Conservation (phyloP, 2,329 filamentous ascomycete genomes). For the Cercospora janseana region DNA sequence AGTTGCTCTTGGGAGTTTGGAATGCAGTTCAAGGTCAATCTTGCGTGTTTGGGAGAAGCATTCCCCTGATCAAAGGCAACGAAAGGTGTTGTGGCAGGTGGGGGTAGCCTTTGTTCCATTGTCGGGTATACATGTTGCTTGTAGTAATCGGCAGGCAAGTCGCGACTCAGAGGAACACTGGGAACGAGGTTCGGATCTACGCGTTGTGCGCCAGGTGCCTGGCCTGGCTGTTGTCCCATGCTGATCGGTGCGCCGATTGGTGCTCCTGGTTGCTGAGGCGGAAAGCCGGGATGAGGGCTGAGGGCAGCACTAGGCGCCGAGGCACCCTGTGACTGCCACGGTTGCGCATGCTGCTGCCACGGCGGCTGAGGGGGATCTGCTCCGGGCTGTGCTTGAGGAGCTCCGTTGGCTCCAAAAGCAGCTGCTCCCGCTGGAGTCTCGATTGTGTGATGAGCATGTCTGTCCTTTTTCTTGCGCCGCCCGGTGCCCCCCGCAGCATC, state of each 20-base stretch:
- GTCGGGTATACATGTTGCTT: conserved; percentile 87
- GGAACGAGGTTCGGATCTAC: conserved; percentile 92
- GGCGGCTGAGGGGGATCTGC: conserved; percentile 26
- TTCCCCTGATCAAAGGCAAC: conserved; percentile 96
- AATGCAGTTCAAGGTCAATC: conserved; percentile 90
- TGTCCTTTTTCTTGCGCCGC: conserved; percentile 78
- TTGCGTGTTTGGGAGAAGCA: conserved; percentile 88
- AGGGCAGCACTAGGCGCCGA: conserved; percentile 16
- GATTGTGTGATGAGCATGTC: conserved; percentile 86
- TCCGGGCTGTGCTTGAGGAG: conserved; percentile 30
- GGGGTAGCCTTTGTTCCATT: conserved; percentile 89
- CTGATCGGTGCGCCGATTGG: conserved; percentile 33
- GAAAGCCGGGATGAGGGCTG: conserved; percentile 13
- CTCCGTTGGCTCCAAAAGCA: conserved; percentile 62
- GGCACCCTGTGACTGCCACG: conserved; percentile 35
- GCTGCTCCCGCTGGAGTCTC: conserved; percentile 65
- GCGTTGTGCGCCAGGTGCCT: conserved; percentile 54
- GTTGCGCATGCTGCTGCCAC: conserved; percentile 42
- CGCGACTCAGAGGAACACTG: conserved; percentile 81
- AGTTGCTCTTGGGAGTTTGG: conserved; percentile 79
- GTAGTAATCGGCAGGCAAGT: conserved; percentile 78
- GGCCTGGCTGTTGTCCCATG: conserved; percentile 32
- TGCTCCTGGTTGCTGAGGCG: conserved; percentile 21
- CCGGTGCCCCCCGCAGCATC: conserved; percentile 50
- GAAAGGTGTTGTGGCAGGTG: conserved; percentile 82